These are phyloP conservation scores for Ophiocordyceps australis DNA, from an alignment of 2,329 filamentous ascomycete genomes.

Conservation along the genomic window DNA sequence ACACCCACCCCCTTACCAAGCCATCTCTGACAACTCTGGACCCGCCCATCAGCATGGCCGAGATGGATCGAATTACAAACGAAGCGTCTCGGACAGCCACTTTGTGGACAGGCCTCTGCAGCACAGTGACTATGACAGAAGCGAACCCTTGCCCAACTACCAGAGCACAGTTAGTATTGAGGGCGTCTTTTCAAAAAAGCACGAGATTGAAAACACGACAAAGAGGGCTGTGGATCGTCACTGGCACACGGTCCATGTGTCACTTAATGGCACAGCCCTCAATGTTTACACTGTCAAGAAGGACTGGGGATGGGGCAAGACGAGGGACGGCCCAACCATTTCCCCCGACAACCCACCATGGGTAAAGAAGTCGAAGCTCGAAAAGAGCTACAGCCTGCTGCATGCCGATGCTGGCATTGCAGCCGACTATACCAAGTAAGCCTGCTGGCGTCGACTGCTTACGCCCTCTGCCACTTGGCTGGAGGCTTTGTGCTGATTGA, in stretches of 20 bases:
- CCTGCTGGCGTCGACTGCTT: neutral
- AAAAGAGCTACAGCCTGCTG: slow-evolving; percentile 53
- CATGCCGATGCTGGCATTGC: slow-evolving; percentile 62
- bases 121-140: too few relatives aligned
- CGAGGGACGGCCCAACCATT: slow-evolving; percentile 26
- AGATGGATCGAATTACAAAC: too few relatives aligned
- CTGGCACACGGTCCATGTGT: slow-evolving; percentile 45
- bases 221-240: slow-evolving; percentile 42
- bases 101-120: slow-evolving; percentile 24
- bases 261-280: slow-evolving; percentile 50
- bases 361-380: slow-evolving; percentile 33
- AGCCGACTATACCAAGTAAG: slow-evolving; percentile 51
- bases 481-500: slow-evolving; percentile 1
- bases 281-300: slow-evolving; percentile 46
- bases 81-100: slow-evolving; percentile 28
- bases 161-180: slow-evolving; percentile 35
- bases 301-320: slow-evolving; percentile 30
- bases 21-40: too few relatives aligned
- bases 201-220: slow-evolving; percentile 47
- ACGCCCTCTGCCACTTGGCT: neutral
- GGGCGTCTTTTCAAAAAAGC: slow-evolving; percentile 41
- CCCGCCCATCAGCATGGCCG: too few relatives aligned
- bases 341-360: slow-evolving; percentile 31
- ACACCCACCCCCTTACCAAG: slow-evolving; percentile 27
- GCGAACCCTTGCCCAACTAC: slow-evolving; percentile 29